phyloP scores from a whole-genome alignment of 163 green algal species.

The Trebouxiophyceae sp. region DNA sequence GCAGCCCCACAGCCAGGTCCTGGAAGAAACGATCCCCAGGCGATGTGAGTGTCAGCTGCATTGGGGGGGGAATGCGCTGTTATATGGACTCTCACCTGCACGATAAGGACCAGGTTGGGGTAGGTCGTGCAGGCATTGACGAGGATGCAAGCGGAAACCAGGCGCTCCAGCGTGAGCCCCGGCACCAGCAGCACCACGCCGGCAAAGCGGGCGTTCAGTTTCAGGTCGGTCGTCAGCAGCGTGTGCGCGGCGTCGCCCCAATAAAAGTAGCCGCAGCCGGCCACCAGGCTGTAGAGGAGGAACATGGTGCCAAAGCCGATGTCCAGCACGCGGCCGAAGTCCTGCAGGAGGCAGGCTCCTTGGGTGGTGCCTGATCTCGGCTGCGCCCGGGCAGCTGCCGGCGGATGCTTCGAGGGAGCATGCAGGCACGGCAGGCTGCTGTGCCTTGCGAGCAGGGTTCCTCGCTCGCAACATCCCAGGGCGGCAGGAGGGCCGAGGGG shows the following conservation, averaged over 20 bases:
- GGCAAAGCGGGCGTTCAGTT: conserved; percentile 10
- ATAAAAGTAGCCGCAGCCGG: conserved; percentile 30
- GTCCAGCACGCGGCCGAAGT: conserved; percentile 29
- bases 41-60: too few relatives aligned
- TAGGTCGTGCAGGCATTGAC: conserved; percentile 34
- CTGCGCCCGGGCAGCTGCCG: background rate
- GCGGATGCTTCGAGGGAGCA: too few relatives aligned
- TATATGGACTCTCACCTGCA: too few relatives aligned
- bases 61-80: too few relatives aligned
- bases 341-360: conserved; percentile 9
- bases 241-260: conserved; percentile 22
- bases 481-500: too few relatives aligned
- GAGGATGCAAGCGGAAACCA: conserved; percentile 38
- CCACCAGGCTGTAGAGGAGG: conserved; percentile 24
- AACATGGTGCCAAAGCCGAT: conserved; percentile 31
- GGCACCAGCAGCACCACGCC: conserved; percentile 19
- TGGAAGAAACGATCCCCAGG: too few relatives aligned
- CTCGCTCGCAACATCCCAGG: too few relatives aligned
- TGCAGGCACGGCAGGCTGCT: too few relatives aligned
- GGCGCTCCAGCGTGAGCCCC: conserved; percentile 32
- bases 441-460: too few relatives aligned
- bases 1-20: too few relatives aligned
- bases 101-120: conserved; percentile 21
- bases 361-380: background rate
- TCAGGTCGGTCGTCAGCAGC: conserved; percentile 31